Base-by-base conservation (phyloP, 768 basidiomycete genomes). In the Tylopilus cervinicoccineus region DNA sequence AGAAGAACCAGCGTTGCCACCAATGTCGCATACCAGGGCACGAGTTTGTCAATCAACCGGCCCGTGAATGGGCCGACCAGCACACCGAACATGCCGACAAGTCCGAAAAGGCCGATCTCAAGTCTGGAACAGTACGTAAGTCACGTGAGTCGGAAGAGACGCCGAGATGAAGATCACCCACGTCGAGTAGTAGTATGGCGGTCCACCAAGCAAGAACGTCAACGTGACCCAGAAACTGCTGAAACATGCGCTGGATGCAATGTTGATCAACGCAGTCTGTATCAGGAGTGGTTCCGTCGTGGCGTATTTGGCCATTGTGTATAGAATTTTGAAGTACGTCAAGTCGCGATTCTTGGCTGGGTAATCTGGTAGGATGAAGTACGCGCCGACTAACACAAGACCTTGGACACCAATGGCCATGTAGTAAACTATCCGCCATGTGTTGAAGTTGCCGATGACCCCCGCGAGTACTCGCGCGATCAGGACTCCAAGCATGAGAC, bases 201-300 rank as follows among this genome's bases (percentile, higher is more conserved):
- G 66, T 6, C 83, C 86, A 8, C 82, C 84, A 3, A 95, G 80
- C 19, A 93, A 70, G 71, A 93, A 94, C 0, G 90, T 91, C 51
- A 88, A 64, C 0, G 85, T 86, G 4, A 86, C 84, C 85, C 85
- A 83, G 54, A 81, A 83, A 54, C 72, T 76, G 11, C 70, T 73
- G 32, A 76, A 83, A 43, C 80, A 83, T 22, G 83, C 83, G 50
- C 76, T 77, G 12, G 73, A 76, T 23, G 74, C 74, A 14, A 88
- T 60, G 54, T 81, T 78, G 58, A 88, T 72, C 53, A 88, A 64
- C 51, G 76, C 71, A 3, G 75, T 71, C 62, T 93, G 91, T 10
- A 91, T 75, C 26, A 94, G 69, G 19, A 85, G 68, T 0, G 92
- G 91, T 64, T 93, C 88, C 0, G 86, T 93, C 31, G 84, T 73